Evolutionary conservation across 345 rosid genomes (phyloP).

Genomic region (Carallia brachiata): DNA sequence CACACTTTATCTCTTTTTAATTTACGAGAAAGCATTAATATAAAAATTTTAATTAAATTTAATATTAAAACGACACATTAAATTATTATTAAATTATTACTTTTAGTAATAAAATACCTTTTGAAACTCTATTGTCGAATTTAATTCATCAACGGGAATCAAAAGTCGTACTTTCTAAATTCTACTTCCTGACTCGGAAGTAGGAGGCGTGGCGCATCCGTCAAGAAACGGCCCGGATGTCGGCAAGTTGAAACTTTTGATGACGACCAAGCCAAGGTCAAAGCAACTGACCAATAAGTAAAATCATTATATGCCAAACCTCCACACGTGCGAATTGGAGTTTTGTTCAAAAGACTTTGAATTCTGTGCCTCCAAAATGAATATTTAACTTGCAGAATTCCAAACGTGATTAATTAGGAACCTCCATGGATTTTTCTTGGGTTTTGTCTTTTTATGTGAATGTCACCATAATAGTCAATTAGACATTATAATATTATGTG

Average conservation of each 20-base stretch:
- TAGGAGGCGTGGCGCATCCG: background rate
- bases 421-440: constrained; percentile 10
- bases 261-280: constrained; percentile 8
- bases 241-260: background rate
- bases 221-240: background rate
- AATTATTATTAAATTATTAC: too few relatives aligned
- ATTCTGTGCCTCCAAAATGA: background rate
- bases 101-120: too few relatives aligned
- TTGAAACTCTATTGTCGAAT: too few relatives aligned
- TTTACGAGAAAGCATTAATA: too few relatives aligned
- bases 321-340: background rate
- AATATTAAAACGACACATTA: too few relatives aligned
- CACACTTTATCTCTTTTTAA: too few relatives aligned
- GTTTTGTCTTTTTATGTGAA: background rate
- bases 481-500: background rate
- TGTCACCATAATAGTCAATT: background rate
- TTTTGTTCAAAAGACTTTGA: too few relatives aligned
- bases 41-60: too few relatives aligned
- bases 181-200: too few relatives aligned
- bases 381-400: background rate
- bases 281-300: background rate
- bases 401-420: constrained; percentile 11
- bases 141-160: too few relatives aligned
- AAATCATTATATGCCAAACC: background rate
- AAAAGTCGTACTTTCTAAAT: too few relatives aligned